Evolutionary conservation across 805 yeast species (phyloP).

Genomic region (Starmerella kuoi): DNA sequence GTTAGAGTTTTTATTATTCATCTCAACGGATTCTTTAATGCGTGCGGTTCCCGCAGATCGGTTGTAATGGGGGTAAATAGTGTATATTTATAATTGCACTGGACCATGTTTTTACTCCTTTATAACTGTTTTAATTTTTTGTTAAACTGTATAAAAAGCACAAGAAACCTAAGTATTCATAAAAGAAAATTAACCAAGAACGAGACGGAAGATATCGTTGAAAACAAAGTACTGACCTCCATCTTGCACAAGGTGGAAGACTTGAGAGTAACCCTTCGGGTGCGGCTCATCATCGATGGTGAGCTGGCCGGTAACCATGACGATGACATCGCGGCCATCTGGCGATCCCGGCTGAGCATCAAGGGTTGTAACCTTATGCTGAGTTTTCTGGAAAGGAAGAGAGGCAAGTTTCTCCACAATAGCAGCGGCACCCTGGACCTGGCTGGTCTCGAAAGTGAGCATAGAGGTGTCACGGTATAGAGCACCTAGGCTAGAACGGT

Average conservation of each 20-base stretch:
- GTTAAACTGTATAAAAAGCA: too few species aligned
- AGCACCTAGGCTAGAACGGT: conserved; percentile 83
- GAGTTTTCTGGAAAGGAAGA: conserved; percentile 84
- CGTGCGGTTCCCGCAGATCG: too few species aligned
- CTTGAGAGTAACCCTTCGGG: conserved; percentile 94
- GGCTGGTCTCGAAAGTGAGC: conserved; percentile 92
- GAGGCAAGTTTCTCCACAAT: conserved; percentile 85
- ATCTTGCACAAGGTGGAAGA: conserved; percentile 92
- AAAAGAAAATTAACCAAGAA: conserved; percentile 15
- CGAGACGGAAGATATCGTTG: conserved; percentile 89
- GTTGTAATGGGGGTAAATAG: too few species aligned
- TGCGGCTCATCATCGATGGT: conserved; percentile 87
- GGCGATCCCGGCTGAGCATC: conserved; percentile 98
- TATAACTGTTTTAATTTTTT: too few species aligned
- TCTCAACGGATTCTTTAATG: too few species aligned
- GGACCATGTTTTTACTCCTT: too few species aligned
- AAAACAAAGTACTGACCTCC: conserved; percentile 82
- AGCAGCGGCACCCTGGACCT: conserved; percentile 84
- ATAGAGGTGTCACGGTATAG: conserved; percentile 93
- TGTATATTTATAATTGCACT: too few species aligned
- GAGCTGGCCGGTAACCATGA: conserved; percentile 94
- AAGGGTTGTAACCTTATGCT: conserved; percentile 84
- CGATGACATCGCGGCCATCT: conserved; percentile 73
- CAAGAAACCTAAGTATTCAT: too few species aligned
- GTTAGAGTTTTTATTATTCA: too few species aligned